Evolutionary conservation across 1,284 basidiomycete species (phyloP).

Genomic region (Boletus coffeatus): DNA sequence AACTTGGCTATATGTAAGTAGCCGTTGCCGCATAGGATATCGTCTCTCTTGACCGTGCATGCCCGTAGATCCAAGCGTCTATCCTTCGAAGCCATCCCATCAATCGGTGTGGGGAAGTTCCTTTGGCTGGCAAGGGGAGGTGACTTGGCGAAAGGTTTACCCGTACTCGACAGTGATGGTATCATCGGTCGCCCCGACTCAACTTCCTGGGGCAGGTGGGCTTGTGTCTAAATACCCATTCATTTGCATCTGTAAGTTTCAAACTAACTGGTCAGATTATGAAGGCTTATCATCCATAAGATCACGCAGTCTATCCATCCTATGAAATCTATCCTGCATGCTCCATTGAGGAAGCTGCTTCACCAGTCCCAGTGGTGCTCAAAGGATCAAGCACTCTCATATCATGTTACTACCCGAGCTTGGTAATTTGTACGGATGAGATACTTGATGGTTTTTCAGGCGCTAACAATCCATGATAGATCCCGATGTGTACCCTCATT

Average conservation of each 20-base stretch:
- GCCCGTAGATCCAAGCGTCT: conserved; percentile 34
- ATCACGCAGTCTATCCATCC: conserved; percentile 26
- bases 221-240: conserved; percentile 17
- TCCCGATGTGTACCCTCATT: conserved; percentile 39
- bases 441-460: neutral
- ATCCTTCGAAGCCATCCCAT: conserved; percentile 23
- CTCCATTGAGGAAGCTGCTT: conserved; percentile 1
- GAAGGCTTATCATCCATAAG: conserved; percentile 17
- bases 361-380: conserved; percentile 3
- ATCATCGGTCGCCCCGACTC: conserved; percentile 5
- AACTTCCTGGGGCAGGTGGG: conserved; percentile 10
- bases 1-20: conserved; percentile 33
- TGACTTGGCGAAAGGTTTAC: conserved; percentile 18
- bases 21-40: neutral
- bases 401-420: conserved; percentile 14
- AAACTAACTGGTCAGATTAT: neutral
- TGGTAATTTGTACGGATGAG: conserved; percentile 24
- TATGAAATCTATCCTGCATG: conserved; percentile 28
- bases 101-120: conserved; percentile 15
- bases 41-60: conserved; percentile 4
- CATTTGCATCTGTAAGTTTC: conserved; percentile 23
- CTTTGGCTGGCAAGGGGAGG: conserved; percentile 19
- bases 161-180: conserved; percentile 11
- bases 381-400: neutral
- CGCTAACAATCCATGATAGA: conserved; percentile 29